Conservation (phyloP, 2,329 filamentous ascomycete species). For the Ophiostoma sp. region DNA sequence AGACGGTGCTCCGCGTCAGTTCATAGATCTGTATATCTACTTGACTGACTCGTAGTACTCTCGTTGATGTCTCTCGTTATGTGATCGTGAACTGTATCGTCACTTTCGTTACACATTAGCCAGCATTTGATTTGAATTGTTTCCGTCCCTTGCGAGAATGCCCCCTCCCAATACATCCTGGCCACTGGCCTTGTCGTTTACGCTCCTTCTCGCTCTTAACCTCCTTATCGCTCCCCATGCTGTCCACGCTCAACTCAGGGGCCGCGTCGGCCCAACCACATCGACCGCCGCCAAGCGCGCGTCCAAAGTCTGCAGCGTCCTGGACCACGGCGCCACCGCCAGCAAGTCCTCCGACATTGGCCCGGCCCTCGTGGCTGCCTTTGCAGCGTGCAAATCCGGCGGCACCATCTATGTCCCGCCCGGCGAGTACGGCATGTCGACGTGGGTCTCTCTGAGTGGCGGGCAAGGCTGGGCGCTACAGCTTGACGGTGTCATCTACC, state of each 20-base stretch:
- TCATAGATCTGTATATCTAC: not conserved
- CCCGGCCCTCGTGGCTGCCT: slow-evolving; percentile 7
- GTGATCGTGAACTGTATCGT: not conserved
- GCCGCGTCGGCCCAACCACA: slow-evolving; percentile 35
- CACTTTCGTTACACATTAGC: not conserved
- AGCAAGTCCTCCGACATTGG: slow-evolving; percentile 46
- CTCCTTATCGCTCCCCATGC: not conserved
- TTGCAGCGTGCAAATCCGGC: slow-evolving; percentile 6
- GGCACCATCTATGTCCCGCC: slow-evolving; percentile 30
- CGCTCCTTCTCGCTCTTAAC: not conserved
- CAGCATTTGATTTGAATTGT: not conserved
- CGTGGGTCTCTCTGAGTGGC: slow-evolving; percentile 29
- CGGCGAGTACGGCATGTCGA: slow-evolving; percentile 31
- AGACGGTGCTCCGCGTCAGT: not conserved
- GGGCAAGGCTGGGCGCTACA: slow-evolving; percentile 29
- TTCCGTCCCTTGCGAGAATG: not conserved
- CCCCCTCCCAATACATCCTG: not conserved
- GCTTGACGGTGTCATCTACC: slow-evolving; percentile 31
- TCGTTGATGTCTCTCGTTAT: not conserved
- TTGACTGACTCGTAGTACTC: not conserved
- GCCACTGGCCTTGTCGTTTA: not conserved
- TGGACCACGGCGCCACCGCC: slow-evolving; percentile 51
- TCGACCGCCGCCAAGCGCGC: slow-evolving; percentile 34
- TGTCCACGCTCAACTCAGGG: slow-evolving; percentile 32
- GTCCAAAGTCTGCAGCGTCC: slow-evolving; percentile 48